Conservation (phyloP, 352 stramenopile genomes). For the Globisporangium apiculatum region DNA sequence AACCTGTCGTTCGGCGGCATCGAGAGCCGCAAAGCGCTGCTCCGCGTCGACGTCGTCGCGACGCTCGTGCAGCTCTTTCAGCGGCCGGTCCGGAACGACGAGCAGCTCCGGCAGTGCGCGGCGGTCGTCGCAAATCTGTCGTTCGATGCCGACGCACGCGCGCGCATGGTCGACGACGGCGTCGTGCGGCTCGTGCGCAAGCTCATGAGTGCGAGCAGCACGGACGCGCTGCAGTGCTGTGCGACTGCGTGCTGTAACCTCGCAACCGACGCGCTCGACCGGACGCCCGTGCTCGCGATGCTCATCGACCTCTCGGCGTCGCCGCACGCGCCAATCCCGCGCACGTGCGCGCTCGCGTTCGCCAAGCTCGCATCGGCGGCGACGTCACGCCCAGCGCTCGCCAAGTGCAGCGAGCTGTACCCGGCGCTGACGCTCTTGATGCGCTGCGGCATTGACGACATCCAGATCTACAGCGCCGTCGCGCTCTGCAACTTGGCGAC, state of each 20-base stretch:
- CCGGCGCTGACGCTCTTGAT: constrained; percentile 83
- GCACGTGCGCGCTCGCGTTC: constrained; percentile 76
- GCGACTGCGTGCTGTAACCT: constrained; percentile 74
- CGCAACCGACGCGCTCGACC: constrained; percentile 56
- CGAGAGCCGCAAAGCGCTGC: constrained; percentile 51
- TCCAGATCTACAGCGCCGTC: constrained; percentile 87
- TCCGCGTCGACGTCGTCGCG: constrained; percentile 53
- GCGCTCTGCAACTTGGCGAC: constrained; percentile 74
- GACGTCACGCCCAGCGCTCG: constrained; percentile 40
- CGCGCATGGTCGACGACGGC: constrained; percentile 56
- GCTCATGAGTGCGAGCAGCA: constrained; percentile 51
- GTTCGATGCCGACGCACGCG: constrained; percentile 53
- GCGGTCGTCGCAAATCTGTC: constrained; percentile 65
- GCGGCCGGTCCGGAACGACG: constrained; percentile 52
- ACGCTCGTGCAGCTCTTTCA: constrained; percentile 65
- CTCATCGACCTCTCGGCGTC: constrained; percentile 69
- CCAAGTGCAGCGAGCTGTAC: constrained; percentile 66
- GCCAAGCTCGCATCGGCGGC: constrained; percentile 65
- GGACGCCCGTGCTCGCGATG: constrained; percentile 64
- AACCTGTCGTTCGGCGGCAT: constrained; percentile 67
- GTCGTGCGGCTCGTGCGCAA: constrained; percentile 59
- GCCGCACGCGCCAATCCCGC: constrained; percentile 51
- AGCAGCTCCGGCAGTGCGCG: constrained; percentile 59
- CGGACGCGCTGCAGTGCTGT: constrained; percentile 65
- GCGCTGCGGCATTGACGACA: constrained; percentile 80